These are phyloP conservation scores for Rhinocladiella similis DNA, from an alignment of 2,329 filamentous ascomycete genomes.

Conservation along the genomic window DNA sequence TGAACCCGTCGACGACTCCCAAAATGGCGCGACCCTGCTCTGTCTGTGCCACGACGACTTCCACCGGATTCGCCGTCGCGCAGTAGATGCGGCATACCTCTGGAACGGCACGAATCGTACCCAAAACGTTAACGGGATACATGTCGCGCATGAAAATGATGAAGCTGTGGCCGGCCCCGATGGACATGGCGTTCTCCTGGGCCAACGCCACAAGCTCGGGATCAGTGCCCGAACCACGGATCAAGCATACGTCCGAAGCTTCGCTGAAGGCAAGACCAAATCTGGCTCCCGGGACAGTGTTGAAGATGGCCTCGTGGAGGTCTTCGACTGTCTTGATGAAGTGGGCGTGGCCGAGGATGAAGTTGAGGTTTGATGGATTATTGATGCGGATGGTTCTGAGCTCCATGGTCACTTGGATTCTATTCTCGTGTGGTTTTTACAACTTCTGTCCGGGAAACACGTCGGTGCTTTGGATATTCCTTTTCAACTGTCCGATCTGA, in stretches of 20 bases:
- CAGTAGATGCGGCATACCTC: constrained; percentile 1
- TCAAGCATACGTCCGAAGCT: constrained; percentile 1
- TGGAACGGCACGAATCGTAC: background rate
- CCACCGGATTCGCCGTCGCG: constrained; percentile 1
- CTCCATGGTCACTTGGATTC: no score
- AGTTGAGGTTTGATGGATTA: background rate
- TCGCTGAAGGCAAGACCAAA: constrained; percentile 2
- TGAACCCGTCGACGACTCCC: constrained; percentile 1
- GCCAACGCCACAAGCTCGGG: background rate
- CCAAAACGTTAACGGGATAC: constrained; percentile 1
- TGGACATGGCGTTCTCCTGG: background rate
- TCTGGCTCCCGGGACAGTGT: background rate
- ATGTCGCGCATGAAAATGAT: constrained; percentile 1
- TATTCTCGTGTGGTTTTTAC: no score
- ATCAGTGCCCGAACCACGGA: background rate
- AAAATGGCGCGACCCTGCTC: background rate
- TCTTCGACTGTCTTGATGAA: constrained; percentile 4
- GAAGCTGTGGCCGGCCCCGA: background rate
- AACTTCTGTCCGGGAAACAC: no score
- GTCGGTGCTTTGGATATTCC: no score
- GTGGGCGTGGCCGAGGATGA: constrained; percentile 1
- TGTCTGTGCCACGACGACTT: constrained; percentile 3
- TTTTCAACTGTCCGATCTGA: no score
- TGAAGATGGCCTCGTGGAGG: constrained; percentile 4
- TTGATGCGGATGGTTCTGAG: background rate